Percentiles rank a stretch among this genome's conserved stretches.
These are phyloP conservation scores for Chlorociboria aeruginascens DNA, from an alignment of 495 filamentous ascomycete species.

Conservation along the genomic window DNA sequence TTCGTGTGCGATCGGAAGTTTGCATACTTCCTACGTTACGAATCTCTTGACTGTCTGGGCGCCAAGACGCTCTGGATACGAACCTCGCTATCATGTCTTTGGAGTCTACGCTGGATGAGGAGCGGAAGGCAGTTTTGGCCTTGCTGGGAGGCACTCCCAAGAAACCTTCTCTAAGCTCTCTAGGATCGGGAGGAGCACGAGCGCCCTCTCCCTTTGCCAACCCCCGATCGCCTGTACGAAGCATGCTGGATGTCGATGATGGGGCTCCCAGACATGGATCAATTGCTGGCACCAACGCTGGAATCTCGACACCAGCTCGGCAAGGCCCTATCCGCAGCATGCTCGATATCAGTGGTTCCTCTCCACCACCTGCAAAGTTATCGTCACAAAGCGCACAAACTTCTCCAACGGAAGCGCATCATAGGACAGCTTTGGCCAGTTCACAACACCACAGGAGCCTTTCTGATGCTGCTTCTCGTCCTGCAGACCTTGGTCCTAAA, in stretches of 20 bases:
- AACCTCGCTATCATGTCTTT: conserved; percentile 37
- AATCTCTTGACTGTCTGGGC: neutral
- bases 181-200: conserved; percentile 18
- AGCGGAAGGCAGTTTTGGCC: conserved; percentile 56
- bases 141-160: conserved; percentile 37
- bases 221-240: conserved; percentile 41
- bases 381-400: conserved; percentile 30
- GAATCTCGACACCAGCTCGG: neutral
- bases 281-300: conserved; percentile 16
- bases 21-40: neutral
- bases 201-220: conserved; percentile 35
- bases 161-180: conserved; percentile 22
- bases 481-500: conserved; percentile 29
- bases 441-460: conserved; percentile 35
- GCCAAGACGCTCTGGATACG: neutral
- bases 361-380: conserved; percentile 8
- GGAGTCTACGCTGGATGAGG: conserved; percentile 60
- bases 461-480: conserved; percentile 35
- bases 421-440: conserved; percentile 13
- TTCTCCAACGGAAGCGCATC: conserved; percentile 25
- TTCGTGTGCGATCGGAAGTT: neutral
- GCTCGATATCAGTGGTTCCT: conserved; percentile 36
- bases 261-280: conserved; percentile 16
- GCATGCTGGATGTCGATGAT: conserved; percentile 40
- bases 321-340: conserved; percentile 38